Evolutionary conservation across 2,329 filamentous ascomycete genomes (phyloP), one percentile per base, ranked within the genome.

Genomic region (Talaromyces sp.): DNA sequence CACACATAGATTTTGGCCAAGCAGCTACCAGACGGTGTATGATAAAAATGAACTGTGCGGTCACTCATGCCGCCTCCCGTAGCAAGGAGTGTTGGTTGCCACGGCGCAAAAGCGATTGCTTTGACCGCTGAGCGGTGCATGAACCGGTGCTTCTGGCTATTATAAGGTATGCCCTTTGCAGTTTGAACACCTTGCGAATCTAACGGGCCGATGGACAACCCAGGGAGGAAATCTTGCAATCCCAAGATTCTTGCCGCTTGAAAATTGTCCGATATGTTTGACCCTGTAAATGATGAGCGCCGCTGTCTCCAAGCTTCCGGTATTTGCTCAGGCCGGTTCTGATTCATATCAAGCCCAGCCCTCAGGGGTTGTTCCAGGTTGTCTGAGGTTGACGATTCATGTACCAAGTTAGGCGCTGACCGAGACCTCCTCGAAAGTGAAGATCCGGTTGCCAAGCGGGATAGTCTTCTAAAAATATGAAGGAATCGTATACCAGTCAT

Each of bases 51-150:
- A 62, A 99, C 96, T 73, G 92, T 92, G 68, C 92, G 91, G 78
- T 99, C 94, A 70, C 96, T 96, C 53, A 91, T 94, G 28, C 95
- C 95, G 44, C 95, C 94, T 3, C 95, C 92, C 1, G 94, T 96
- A 14, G 95, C 95, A 44, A 99, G 77, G 4, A 99, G 83, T 3
- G 89, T 90, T 28, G 90, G 86, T 61, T 94, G 90, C 94, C 93
- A 99, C 0, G 95, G 94, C 65, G 94, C 96, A 76, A 98, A 98
- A 1, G 95, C 92, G 68, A 98, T 95, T 34, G 95, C 95, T 76
- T 99, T 99, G 67, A 98, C 90, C 2, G 95, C 95, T 0, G 94
- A 94, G 30, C 86, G 86, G 73, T 99, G 92, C 10, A 81, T 75
- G 85, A 92, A 95, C 34, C 84, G 84, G 73, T 96, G 87, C 68